phyloP scores from a whole-genome alignment of 306 rosid species.

The Vigna hirtella region DNA sequence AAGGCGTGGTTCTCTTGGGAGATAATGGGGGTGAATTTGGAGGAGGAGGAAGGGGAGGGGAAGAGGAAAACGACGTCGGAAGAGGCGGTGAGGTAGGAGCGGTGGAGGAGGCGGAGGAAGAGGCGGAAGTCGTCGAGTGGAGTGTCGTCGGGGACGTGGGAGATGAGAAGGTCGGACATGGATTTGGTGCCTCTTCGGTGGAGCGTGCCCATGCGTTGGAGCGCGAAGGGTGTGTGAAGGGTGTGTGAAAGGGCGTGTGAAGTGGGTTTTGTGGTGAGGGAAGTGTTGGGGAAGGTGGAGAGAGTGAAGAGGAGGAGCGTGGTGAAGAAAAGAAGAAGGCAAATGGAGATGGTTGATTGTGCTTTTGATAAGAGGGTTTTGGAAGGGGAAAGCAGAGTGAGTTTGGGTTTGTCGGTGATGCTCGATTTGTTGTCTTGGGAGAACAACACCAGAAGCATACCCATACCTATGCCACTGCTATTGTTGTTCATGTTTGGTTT shows the following conservation, averaged over 20 bases:
- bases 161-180: conserved; percentile 75
- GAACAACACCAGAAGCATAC: conserved; percentile 72
- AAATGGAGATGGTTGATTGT: conserved; percentile 79
- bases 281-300: conserved; percentile 68
- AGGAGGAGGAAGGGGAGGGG: conserved; percentile 42
- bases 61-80: conserved; percentile 77
- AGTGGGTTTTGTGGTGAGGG: neutral
- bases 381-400: conserved; percentile 39
- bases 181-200: conserved; percentile 74
- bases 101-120: conserved; percentile 70
- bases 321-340: conserved; percentile 70
- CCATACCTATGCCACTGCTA: conserved; percentile 68
- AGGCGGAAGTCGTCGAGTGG: conserved; percentile 60
- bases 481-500: neutral
- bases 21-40: conserved; percentile 51
- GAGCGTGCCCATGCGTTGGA: conserved; percentile 69
- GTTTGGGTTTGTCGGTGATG: conserved; percentile 47
- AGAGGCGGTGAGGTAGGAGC: conserved; percentile 70
- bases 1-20: conserved; percentile 66
- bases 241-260: conserved; percentile 23
- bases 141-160: conserved; percentile 68
- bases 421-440: conserved; percentile 60
- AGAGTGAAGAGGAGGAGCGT: conserved; percentile 90
- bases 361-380: conserved; percentile 58
- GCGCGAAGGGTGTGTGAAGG: conserved; percentile 30